A percentile compares a stretch with the other conserved stretches of the same genome.
These are phyloP conservation scores for Rhynchosporium secalis DNA, from an alignment of 2,329 filamentous ascomycete genomes.

Conservation along the genomic window DNA sequence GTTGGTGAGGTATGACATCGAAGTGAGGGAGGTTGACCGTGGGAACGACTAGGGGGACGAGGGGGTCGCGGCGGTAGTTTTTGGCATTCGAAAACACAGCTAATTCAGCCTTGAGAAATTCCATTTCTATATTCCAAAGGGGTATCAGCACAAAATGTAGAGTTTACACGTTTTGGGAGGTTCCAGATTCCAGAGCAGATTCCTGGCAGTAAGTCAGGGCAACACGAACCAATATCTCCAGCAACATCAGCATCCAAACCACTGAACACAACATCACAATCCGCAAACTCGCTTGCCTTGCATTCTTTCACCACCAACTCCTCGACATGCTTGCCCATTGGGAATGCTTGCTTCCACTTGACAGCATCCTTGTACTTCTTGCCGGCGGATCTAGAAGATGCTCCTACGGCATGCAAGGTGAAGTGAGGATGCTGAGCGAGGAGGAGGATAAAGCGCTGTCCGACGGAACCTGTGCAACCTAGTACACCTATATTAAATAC, in stretches of 20 bases:
- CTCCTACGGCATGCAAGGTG: slow-evolving; percentile 83
- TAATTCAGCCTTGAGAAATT: slow-evolving; percentile 84
- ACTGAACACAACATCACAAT: slow-evolving; percentile 92
- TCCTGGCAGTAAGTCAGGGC: background rate
- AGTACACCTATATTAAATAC: slow-evolving; percentile 63
- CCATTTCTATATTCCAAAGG: slow-evolving; percentile 63
- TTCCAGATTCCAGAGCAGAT: too few species aligned
- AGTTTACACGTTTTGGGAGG: too few species aligned
- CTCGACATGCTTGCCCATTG: slow-evolving; percentile 74
- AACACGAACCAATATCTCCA: slow-evolving; percentile 74
- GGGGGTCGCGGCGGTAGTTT: slow-evolving; percentile 88
- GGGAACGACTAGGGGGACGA: slow-evolving; percentile 90
- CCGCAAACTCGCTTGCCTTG: slow-evolving; percentile 75
- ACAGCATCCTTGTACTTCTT: slow-evolving; percentile 96
- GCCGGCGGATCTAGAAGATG: slow-evolving; percentile 83
- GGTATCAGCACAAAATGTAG: too few species aligned
- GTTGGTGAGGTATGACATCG: slow-evolving; percentile 85
- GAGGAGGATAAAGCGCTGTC: slow-evolving; percentile 92
- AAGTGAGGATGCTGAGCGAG: slow-evolving; percentile 86
- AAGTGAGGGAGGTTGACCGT: slow-evolving; percentile 91
- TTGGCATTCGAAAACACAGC: slow-evolving; percentile 97
- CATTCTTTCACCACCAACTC: slow-evolving; percentile 86
- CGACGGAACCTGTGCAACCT: slow-evolving; percentile 90
- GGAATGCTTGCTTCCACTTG: slow-evolving; percentile 86
- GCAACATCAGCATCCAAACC: slow-evolving; percentile 92